A percentile compares a stretch with the other conserved stretches of the same genome.
These are phyloP conservation scores for Penicillium fimorum DNA, from an alignment of 495 filamentous ascomycete species.

Conservation along the genomic window DNA sequence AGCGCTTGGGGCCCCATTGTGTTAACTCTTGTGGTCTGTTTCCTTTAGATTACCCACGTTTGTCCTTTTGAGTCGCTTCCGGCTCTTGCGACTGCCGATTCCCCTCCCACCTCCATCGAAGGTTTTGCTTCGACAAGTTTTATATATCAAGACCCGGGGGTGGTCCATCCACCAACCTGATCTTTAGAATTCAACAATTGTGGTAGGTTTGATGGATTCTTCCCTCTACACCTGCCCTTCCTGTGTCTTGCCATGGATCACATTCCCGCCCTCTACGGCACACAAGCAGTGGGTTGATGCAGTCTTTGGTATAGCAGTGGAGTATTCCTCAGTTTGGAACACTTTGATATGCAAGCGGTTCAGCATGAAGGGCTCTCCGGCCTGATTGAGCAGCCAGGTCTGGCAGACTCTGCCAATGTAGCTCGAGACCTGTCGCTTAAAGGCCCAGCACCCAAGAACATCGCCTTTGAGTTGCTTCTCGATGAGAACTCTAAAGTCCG, in stretches of 20 bases:
- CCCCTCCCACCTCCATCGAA: constrained; percentile 39
- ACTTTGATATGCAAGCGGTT: constrained; percentile 40
- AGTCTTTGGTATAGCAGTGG: constrained; percentile 41
- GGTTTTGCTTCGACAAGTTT: constrained; percentile 33
- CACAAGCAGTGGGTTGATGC: constrained; percentile 43
- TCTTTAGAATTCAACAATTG: constrained; percentile 31
- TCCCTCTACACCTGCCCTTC: constrained; percentile 28
- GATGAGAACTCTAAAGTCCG: constrained; percentile 68
- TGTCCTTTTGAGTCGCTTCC: constrained; percentile 38
- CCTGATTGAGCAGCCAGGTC: constrained; percentile 40
- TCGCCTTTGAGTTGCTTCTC: constrained; percentile 83
- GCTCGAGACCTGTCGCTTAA: constrained; percentile 49
- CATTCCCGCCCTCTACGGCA: constrained; percentile 29
- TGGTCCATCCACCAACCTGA: constrained; percentile 37
- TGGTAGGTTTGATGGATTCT: constrained; percentile 47
- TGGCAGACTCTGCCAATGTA: constrained; percentile 25
- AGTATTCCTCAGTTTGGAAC: constrained; percentile 28
- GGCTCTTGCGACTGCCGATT: constrained; percentile 44
- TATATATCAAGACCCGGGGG: constrained; percentile 35
- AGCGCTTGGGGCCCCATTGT: constrained; percentile 20
- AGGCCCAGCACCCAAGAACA: constrained; percentile 66
- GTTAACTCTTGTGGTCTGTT: constrained; percentile 28
- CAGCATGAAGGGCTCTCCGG: constrained; percentile 41
- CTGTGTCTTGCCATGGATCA: constrained; percentile 28
- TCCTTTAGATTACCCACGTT: constrained; percentile 27